phyloP scores from a whole-genome alignment of 2,329 filamentous ascomycete species.

The Cladosporium sp. region DNA sequence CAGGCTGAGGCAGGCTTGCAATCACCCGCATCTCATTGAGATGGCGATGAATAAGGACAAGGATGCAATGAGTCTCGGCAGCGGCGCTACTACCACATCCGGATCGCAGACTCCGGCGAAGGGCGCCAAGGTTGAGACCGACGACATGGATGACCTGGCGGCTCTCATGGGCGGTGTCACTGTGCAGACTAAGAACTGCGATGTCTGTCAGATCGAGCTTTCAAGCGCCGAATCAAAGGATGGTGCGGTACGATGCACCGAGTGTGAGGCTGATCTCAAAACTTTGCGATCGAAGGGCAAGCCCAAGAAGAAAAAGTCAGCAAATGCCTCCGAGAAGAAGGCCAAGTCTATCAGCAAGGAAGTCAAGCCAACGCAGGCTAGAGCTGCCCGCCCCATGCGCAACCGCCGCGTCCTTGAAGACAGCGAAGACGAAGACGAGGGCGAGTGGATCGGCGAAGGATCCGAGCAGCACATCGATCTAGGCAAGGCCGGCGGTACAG shows the following conservation, averaged over 20 bases:
- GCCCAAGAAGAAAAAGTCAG: slow-evolving; percentile 27
- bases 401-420: slow-evolving; percentile 59
- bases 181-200: slow-evolving; percentile 72
- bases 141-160: slow-evolving; percentile 76
- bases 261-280: slow-evolving; percentile 72
- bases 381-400: slow-evolving; percentile 36
- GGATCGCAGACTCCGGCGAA: slow-evolving; percentile 43
- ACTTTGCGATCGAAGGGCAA: slow-evolving; percentile 42
- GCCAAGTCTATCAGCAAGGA: slow-evolving; percentile 21
- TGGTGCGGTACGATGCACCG: slow-evolving; percentile 61
- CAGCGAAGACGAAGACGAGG: slow-evolving; percentile 59
- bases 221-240: slow-evolving; percentile 50
- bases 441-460: slow-evolving; percentile 73
- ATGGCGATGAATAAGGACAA: slow-evolving; percentile 82
- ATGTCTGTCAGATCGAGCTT: slow-evolving; percentile 73
- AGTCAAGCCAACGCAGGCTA: slow-evolving; percentile 29
- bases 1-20: slow-evolving; percentile 86
- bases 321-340: slow-evolving; percentile 21
- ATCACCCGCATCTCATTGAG: slow-evolving; percentile 85
- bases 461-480: slow-evolving; percentile 55
- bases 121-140: slow-evolving; percentile 48
- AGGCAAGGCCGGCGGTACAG: slow-evolving; percentile 70
- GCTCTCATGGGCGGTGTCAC: slow-evolving; percentile 82
- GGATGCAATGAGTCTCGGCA: slow-evolving; percentile 67
- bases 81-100: neutral